Evolutionary conservation across 2,329 filamentous ascomycete genomes (phyloP).

Genomic region (Lasiodiplodia citricola): DNA sequence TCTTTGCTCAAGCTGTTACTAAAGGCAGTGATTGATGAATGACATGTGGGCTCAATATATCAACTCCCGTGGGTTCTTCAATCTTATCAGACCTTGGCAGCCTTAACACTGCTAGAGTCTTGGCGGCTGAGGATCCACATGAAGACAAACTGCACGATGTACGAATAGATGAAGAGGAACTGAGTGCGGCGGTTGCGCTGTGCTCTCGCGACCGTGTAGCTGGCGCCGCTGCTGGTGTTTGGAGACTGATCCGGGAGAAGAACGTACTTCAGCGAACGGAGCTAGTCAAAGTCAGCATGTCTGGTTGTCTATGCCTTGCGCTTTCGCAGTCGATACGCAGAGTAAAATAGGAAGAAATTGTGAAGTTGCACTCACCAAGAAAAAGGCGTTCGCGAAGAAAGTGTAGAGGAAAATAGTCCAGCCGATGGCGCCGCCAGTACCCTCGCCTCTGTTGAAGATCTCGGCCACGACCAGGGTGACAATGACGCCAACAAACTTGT

Average conservation of each 20-base stretch:
- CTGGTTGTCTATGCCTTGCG: neutral
- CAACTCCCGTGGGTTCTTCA: neutral
- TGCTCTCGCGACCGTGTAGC: conserved; percentile 76
- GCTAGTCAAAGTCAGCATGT: conserved; percentile 55
- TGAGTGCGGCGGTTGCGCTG: conserved; percentile 89
- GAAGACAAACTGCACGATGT: conserved; percentile 89
- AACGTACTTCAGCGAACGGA: conserved; percentile 94
- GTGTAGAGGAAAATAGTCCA: conserved; percentile 92
- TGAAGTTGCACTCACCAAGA: conserved; percentile 68
- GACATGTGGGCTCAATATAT: neutral
- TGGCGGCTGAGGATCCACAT: conserved; percentile 69
- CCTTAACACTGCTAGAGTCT: conserved; percentile 7
- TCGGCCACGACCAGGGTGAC: conserved; percentile 82
- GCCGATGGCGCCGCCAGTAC: conserved; percentile 85
- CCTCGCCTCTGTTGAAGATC: conserved; percentile 75
- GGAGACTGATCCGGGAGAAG: conserved; percentile 81
- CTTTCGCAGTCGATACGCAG: neutral
- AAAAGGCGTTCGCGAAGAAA: conserved; percentile 92
- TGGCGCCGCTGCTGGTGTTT: conserved; percentile 63
- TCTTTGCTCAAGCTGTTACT: neutral
- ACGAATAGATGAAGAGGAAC: conserved; percentile 93
- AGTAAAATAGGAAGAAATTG: neutral
- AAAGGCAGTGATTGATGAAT: neutral
- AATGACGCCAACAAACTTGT: conserved; percentile 98
- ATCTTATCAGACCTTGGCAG: conserved; percentile 2